Evolutionary conservation across 2,329 filamentous ascomycete genomes (phyloP).

Genomic region (Tolypocladium sp.): DNA sequence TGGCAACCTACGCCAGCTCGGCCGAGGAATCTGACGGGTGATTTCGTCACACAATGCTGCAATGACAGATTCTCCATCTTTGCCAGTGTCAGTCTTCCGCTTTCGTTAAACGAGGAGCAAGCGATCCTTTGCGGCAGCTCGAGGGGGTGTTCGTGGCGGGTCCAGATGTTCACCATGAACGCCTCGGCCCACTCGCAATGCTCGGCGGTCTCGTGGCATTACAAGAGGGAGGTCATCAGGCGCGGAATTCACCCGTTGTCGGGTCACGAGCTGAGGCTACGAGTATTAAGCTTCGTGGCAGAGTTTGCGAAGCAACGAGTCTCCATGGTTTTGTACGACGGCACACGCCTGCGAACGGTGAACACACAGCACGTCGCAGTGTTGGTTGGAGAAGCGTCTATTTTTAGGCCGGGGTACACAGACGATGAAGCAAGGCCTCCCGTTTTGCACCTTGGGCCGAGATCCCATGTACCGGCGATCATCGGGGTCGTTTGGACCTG

Average conservation of each 20-base stretch:
- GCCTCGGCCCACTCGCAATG: background rate
- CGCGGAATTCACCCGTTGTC: background rate
- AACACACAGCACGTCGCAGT: background rate
- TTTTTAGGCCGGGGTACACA: background rate
- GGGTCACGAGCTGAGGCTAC: background rate
- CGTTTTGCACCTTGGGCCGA: background rate
- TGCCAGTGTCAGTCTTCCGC: background rate
- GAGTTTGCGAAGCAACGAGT: background rate
- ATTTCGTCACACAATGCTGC: background rate
- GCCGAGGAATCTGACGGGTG: background rate
- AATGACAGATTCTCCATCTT: background rate
- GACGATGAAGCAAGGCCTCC: background rate
- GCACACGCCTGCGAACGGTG: background rate
- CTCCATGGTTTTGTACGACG: background rate
- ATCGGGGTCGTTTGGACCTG: background rate
- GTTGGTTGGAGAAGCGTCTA: background rate
- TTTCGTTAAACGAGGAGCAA: background rate
- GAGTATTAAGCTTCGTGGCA: background rate
- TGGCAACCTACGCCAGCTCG: background rate
- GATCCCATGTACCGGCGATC: conserved; percentile 1
- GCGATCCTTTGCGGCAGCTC: background rate
- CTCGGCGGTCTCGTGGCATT: background rate
- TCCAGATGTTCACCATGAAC: background rate
- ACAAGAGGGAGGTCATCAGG: background rate
- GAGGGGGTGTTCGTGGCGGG: background rate